phyloP scores from a whole-genome alignment of 2,329 filamentous ascomycete genomes.

The Penicillium rolfsii region DNA sequence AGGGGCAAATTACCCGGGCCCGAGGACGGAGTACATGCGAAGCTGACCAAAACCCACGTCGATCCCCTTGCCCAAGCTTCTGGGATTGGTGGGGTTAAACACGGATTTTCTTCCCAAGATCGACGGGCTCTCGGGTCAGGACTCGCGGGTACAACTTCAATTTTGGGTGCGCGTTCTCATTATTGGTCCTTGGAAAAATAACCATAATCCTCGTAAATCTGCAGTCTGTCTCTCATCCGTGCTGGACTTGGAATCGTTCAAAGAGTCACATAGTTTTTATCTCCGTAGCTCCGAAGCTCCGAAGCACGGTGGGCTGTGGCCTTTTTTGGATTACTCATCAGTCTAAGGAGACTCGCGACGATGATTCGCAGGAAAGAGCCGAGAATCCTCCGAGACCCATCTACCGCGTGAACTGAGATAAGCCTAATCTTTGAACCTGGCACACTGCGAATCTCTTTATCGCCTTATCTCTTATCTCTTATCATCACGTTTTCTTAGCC shows the following conservation, averaged over 20 bases:
- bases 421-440: background rate
- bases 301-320: background rate
- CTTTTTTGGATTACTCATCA: background rate
- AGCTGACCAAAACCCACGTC: background rate
- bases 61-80: constrained; percentile 7
- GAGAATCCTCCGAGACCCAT: constrained; percentile 13
- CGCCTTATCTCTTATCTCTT: background rate
- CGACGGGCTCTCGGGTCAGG: background rate
- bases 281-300: background rate
- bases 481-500: constrained; percentile 8
- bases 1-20: constrained; percentile 6
- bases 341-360: background rate
- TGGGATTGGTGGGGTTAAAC: constrained; percentile 2
- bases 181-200: background rate
- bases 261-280: background rate
- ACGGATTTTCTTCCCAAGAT: background rate
- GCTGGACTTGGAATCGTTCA: background rate
- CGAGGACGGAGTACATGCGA: background rate
- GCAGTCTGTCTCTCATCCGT: background rate
- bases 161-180: background rate
- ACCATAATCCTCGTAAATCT: background rate
- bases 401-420: constrained; percentile 15
- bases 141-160: background rate
- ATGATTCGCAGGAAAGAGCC: constrained; percentile 6
- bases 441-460: background rate